A percentile compares a stretch with the other conserved stretches of the same genome.
phyloP scores from a whole-genome alignment of 495 filamentous ascomycete genomes.

The Hypoxylon fragiforme region DNA sequence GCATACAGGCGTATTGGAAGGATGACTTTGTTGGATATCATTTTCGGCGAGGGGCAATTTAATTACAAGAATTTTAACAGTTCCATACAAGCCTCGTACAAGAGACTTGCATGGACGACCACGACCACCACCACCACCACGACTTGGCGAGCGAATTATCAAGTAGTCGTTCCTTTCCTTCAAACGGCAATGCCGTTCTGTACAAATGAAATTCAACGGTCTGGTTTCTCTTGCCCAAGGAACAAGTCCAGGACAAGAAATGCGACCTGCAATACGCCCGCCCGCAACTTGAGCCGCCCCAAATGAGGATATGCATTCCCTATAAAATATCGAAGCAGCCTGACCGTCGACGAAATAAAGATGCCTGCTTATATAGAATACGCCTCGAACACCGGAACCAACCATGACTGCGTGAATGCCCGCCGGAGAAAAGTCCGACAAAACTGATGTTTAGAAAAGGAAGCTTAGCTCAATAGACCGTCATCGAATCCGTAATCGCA shows the following conservation, averaged over 20 bases:
- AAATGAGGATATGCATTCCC: conserved; percentile 41
- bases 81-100: conserved; percentile 13
- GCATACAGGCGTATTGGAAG: conserved; percentile 14
- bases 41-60: conserved; percentile 36
- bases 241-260: conserved; percentile 15
- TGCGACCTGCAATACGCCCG: conserved; percentile 31
- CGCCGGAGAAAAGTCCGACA: conserved; percentile 15
- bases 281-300: conserved; percentile 33
- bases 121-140: too few relatives aligned
- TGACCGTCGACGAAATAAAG: conserved; percentile 30
- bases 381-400: conserved; percentile 42
- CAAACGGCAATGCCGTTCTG: conserved; percentile 19
- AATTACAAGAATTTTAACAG: conserved; percentile 40
- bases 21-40: conserved; percentile 35
- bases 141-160: conserved; percentile 15
- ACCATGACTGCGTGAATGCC: conserved; percentile 45
- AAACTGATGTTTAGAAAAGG: conserved; percentile 18
- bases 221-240: conserved; percentile 8
- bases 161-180: conserved; percentile 14
- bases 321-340: conserved; percentile 34
- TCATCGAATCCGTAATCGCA: not conserved
- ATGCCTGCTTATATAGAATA: conserved; percentile 39
- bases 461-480: conserved; percentile 13
- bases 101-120: conserved; percentile 7
- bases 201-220: conserved; percentile 34